Evolutionary conservation across 306 rosid genomes (phyloP), one percentile per base, ranked within the genome.

Genomic region (Acacia melanoxylon): DNA sequence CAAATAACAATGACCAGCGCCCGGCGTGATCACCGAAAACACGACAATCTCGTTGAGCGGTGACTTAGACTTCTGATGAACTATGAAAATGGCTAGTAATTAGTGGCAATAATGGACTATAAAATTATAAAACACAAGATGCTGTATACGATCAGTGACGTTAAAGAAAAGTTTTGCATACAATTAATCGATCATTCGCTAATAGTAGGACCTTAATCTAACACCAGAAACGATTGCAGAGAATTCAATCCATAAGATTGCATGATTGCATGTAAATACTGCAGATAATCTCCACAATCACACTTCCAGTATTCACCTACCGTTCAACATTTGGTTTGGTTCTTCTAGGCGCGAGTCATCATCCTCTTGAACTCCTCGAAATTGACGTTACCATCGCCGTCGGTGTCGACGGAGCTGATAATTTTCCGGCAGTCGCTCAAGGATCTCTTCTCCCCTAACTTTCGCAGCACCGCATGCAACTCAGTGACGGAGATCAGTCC

Each of bases 321-420:
- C 68, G 62, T 58, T 20, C 11, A 13, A 29, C 27, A 68, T 48
- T 54, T 42, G 6, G 20, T 37, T 37, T 37, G 41, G 41, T 37
- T 37, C 8, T 4, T 51, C 72, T 82, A 86, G 27, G 74, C 49
- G 4, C 88, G 92, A 25, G 88, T 75, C 98, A 95, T 95, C 99
- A 95, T 95, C 89, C 89, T 95, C 87, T 95, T 95, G 88, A 95
- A 95, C 85, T 95, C 99, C 37, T 93, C 96, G 79, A 95, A 95
- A 68, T 93, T 93, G 41, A 93, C 97, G 83, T 73, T 83, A 5
- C 97, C 98, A 45, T 95, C 98, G 54, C 99, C 98, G 68, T 95
- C 99, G 4, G 83, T 88, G 16, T 95, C 99, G 6, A 95, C 99
- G 68, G 92, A 88, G n/a, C 82, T 78, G 74, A 95, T 95, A 95